Evolutionary conservation across 2,329 filamentous ascomycete species (phyloP), one percentile per base, ranked within the genome.

Genomic region (Neofusicoccum laricinum): DNA sequence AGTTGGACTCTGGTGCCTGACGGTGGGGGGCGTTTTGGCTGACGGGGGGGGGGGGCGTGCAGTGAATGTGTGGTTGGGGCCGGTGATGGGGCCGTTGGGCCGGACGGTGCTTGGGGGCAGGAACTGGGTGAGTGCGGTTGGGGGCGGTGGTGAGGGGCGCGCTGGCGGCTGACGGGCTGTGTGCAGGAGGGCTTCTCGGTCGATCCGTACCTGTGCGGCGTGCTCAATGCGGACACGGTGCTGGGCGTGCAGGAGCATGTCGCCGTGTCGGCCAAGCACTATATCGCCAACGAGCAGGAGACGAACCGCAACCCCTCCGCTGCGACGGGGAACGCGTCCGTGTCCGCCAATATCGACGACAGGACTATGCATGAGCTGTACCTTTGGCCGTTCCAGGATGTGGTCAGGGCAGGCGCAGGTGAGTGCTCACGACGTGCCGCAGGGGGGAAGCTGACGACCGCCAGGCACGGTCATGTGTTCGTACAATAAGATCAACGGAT

Each of bases 321-420:
- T 5, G 11, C 40, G 3, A 34, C 40, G 2, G 38, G 38, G 6
- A 58, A 58, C 14, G 53, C 53, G 1, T 82, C 86, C 8, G 73
- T 85, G 12, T 88, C 85, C 0, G 80, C 86, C 36, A 89, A 89
- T 68, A 78, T 89, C 3, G 86, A 89, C 65, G 88, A 90, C 70
- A 82, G 83, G 68, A 87, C 86, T 0, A 79, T 90, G 64, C 86
- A 89, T 67, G 88, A 90, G 71, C 79, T 85, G 15, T 90, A 90
- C 62, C 79, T 87, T 1, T 90, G 86, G 83, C 87, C 88, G 0
- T 90, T 90, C 66, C 82, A 85, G 66, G 85, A 90, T 64, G 83
- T 85, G 0, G 75, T 90, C 2, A 78, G 75, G 11, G 86, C 86
- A 4, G 86, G 86, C 0, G 83, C 51, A 17, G 51, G 51, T 55